Conservation (phyloP, 2,329 filamentous ascomycete species). For the Monosporascus sp. region DNA sequence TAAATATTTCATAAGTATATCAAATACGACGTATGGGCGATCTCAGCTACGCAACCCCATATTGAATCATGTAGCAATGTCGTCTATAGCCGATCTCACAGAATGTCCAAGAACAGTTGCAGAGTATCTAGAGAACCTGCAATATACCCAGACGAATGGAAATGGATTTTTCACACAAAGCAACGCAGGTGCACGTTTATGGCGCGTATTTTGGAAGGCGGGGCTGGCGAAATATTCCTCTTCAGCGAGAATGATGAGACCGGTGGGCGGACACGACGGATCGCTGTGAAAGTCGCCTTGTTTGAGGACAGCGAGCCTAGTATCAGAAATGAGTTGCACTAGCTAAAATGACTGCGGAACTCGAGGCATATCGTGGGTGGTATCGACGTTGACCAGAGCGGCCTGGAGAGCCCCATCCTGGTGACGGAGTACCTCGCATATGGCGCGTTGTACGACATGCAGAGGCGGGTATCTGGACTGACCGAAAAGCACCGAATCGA, state of each 20-base stretch:
- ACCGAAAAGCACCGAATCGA: not conserved
- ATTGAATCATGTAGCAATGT: too few species aligned
- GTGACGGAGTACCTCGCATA: not conserved
- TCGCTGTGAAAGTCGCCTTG: not conserved
- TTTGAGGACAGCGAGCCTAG: not conserved
- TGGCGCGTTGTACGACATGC: not conserved
- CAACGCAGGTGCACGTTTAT: too few species aligned
- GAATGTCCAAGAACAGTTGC: too few species aligned
- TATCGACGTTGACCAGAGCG: not conserved
- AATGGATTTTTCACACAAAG: too few species aligned
- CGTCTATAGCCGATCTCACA: too few species aligned
- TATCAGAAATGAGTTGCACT: not conserved
- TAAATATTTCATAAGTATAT: too few species aligned
- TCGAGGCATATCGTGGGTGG: not conserved
- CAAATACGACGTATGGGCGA: too few species aligned
- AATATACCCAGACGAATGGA: too few species aligned
- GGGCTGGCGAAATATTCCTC: not conserved
- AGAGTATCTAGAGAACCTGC: too few species aligned
- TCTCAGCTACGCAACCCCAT: too few species aligned
- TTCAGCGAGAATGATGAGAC: not conserved
- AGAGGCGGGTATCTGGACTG: not conserved
- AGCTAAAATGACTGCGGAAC: not conserved
- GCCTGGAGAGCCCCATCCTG: not conserved
- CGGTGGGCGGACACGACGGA: not conserved
- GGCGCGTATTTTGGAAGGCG: not conserved